Evolutionary conservation across 768 basidiomycete genomes (phyloP), one percentile per base, ranked within the genome.

Genomic region (Lentinula lateritia): DNA sequence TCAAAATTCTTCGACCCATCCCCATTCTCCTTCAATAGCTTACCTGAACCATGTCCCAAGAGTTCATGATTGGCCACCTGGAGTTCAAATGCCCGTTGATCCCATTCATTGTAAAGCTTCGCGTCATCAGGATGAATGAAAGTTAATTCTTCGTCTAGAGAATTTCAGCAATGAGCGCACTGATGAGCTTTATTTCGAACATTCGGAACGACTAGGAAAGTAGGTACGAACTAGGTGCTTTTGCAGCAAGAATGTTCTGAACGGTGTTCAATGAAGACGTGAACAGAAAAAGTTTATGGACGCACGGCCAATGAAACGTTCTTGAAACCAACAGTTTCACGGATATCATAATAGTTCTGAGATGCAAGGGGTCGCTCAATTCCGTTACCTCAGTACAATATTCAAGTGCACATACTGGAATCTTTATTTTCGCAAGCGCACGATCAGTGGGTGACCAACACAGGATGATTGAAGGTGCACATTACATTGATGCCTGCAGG

Each of bases 21-120:
- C 1, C 81, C 76, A 61, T 81, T 78, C 73, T 95, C 91, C 67
- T 88, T 84, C 69, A 94, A 90, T 0, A 92, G 75, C 69, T 93
- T 92, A 16, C 93, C 93, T 2, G 87, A 87, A 10, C 92, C 92
- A 64, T 95, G 91, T 0, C 93, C 93, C 13, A 94, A 82, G 0
- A 95, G 76, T 66, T 95, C 93, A 70, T 95, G 93, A 69, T 92
- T 93, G 10, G 93, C 93, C 18, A 95, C 93, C 67, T 94, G 93
- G 0, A 95, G 76, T 66, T 94, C 92, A 66, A 94, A 94, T 0
- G 91, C 84, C 16, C 83, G 80, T 39, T 78, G 82, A 63, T 93
- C 89, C 92, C 90, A 94, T 39, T 80, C 76, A 66, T 89, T 86
- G 74, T 90, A 93, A 13, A 91, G 74, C 7, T 79, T 82, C 23